These are phyloP conservation scores for Platanthera guangdongensis DNA, from an alignment of 106 monocot species.

Conservation along the genomic window DNA sequence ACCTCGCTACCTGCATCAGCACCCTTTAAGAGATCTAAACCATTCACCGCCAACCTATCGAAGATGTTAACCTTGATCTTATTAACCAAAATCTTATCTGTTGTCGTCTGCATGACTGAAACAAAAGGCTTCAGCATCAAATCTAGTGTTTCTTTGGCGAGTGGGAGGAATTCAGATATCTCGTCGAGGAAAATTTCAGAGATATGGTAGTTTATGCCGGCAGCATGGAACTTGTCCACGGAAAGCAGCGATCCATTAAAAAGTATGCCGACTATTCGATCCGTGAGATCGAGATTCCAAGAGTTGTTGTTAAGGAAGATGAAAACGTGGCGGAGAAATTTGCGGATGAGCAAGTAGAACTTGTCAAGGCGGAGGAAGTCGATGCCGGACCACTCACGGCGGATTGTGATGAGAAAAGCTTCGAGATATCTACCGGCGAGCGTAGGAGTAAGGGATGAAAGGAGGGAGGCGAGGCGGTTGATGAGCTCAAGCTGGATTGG, in stretches of 20 bases:
- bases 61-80: constrained; percentile 73
- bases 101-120: constrained; percentile 38
- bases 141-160: constrained; percentile 23
- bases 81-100: constrained; percentile 53
- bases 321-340: constrained; percentile 48
- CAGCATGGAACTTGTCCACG: constrained; percentile 34
- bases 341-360: constrained; percentile 75
- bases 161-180: constrained; percentile 46
- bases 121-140: constrained; percentile 50
- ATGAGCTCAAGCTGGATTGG: constrained; percentile 54
- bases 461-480: constrained; percentile 39
- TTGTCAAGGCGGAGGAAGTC: constrained; percentile 84
- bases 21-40: constrained; percentile 31
- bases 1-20: constrained; percentile 26
- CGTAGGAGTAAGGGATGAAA: constrained; percentile 23
- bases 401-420: constrained; percentile 55
- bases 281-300: constrained; percentile 36
- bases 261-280: constrained; percentile 20
- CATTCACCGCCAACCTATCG: constrained; percentile 33
- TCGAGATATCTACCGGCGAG: constrained; percentile 47
- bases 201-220: constrained; percentile 72
- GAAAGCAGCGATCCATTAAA: constrained; percentile 49
- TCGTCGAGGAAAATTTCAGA: constrained; percentile 81
- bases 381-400: constrained; percentile 89
- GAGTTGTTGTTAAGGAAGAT: constrained; percentile 30